These are phyloP conservation scores for Aspergillus sp. DNA, from an alignment of 2,329 filamentous ascomycete species.

Conservation along the genomic window DNA sequence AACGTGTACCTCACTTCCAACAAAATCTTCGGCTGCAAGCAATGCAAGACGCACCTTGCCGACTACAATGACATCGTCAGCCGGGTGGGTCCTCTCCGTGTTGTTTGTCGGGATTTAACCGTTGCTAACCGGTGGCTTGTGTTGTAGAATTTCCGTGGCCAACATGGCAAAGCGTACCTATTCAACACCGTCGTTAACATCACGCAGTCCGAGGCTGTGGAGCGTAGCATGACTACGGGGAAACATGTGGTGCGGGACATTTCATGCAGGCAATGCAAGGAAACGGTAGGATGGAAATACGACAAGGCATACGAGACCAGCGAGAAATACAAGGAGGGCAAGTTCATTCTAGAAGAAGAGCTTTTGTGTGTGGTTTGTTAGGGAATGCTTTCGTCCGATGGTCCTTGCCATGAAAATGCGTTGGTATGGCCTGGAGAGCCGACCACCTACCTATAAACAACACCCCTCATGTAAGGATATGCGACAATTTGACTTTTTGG, in stretches of 20 bases:
- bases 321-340: constrained; percentile 99
- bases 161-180: constrained; percentile 96
- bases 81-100: constrained; percentile 55
- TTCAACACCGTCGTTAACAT: constrained; percentile 95
- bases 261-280: constrained; percentile 81
- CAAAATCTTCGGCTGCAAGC: constrained; percentile 89
- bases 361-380: constrained; percentile 73
- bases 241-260: constrained; percentile 94
- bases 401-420: constrained; percentile 2
- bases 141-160: constrained; percentile 87
- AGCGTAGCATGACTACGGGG: constrained; percentile 97
- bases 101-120: too few relatives aligned
- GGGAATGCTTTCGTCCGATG: constrained; percentile 6
- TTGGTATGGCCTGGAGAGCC: not conserved
- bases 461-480: too few relatives aligned
- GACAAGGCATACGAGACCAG: constrained; percentile 88
- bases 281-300: constrained; percentile 97
- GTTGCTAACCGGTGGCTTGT: not conserved
- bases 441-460: too few relatives aligned
- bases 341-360: constrained; percentile 93
- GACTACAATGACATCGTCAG: constrained; percentile 97
- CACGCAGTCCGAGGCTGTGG: constrained; percentile 71
- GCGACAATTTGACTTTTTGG: constrained; percentile 4
- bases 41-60: constrained; percentile 90
- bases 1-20: constrained; percentile 83